These are phyloP conservation scores for Amborella trichopoda DNA, from an alignment of 164 flowering plant genomes.

Conservation along the genomic window DNA sequence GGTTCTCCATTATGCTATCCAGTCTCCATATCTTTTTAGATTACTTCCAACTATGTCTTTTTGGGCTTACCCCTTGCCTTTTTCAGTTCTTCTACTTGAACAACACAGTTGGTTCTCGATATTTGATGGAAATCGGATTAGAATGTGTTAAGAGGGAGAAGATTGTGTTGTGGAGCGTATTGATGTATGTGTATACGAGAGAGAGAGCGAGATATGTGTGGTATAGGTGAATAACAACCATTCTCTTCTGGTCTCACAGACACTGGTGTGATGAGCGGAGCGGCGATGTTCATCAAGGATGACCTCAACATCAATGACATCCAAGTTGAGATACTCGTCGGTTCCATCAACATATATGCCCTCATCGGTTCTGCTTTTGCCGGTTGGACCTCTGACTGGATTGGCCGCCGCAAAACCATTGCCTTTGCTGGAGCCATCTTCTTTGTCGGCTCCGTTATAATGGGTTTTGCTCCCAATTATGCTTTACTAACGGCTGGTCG, in stretches of 20 bases:
- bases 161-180: not conserved
- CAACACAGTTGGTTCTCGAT: no score
- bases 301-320: slow-evolving; percentile 6
- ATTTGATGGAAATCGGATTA: no score
- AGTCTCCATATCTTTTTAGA: no score
- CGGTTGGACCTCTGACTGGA: slow-evolving; percentile 15
- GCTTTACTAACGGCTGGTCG: slow-evolving; percentile 12
- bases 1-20: no score
- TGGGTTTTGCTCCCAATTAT: slow-evolving; percentile 14
- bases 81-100: not conserved
- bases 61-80: no score
- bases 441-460: slow-evolving; percentile 10
- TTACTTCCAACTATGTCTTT: no score
- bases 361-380: slow-evolving; percentile 9
- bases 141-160: no score
- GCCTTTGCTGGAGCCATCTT: slow-evolving; percentile 9
- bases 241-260: slow-evolving; percentile 4
- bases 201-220: not conserved
- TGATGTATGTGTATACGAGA: not conserved
- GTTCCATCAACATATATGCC: slow-evolving; percentile 9
- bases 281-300: slow-evolving; percentile 5
- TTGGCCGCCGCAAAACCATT: slow-evolving; percentile 14
- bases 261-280: slow-evolving; percentile 18
- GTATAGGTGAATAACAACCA: no score
- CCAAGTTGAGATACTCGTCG: slow-evolving; percentile 5